Conservation (phyloP, 768 basidiomycete genomes). For the Phylloporus scabripes region DNA sequence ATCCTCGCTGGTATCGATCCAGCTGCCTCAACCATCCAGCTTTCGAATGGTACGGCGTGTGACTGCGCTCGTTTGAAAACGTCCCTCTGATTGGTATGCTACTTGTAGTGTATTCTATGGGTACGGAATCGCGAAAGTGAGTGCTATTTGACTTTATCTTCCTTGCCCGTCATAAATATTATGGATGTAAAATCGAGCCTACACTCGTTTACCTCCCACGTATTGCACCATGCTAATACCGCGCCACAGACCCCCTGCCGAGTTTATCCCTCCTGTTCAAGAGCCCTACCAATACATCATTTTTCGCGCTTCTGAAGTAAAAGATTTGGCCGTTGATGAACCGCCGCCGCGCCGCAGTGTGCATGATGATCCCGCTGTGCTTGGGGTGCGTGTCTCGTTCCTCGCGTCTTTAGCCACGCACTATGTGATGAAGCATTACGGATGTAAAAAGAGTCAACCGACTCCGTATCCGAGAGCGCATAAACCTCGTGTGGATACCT, state of each 20-base stretch:
- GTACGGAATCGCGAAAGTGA: conserved; percentile 79
- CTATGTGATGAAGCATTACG: conserved; percentile 41
- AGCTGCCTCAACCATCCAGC: conserved; percentile 77
- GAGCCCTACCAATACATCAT: conserved; percentile 88
- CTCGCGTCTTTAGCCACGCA: conserved; percentile 2
- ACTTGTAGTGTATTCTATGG: conserved; percentile 74
- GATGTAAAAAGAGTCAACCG: conserved; percentile 37
- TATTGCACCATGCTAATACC: conserved; percentile 29
- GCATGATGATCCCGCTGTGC: conserved; percentile 79
- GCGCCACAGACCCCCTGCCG: conserved; percentile 52
- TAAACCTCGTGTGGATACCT: conserved; percentile 43
- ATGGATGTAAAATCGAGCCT: conserved; percentile 33
- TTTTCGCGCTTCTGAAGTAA: conserved; percentile 86
- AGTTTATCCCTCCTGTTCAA: conserved; percentile 79
- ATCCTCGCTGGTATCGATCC: conserved; percentile 86
- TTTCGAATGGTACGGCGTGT: conserved; percentile 66
- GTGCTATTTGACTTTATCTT: conserved; percentile 15
- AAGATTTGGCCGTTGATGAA: conserved; percentile 83
- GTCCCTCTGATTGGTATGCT: background rate
- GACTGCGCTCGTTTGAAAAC: background rate
- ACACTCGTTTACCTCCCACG: conserved; percentile 22
- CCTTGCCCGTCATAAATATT: background rate
- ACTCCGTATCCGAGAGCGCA: conserved; percentile 42
- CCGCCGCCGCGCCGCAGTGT: conserved; percentile 54
- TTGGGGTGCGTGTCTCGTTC: conserved; percentile 56